Conservation (phyloP, 768 basidiomycete species). For the Paxillus ammoniavirescens region DNA sequence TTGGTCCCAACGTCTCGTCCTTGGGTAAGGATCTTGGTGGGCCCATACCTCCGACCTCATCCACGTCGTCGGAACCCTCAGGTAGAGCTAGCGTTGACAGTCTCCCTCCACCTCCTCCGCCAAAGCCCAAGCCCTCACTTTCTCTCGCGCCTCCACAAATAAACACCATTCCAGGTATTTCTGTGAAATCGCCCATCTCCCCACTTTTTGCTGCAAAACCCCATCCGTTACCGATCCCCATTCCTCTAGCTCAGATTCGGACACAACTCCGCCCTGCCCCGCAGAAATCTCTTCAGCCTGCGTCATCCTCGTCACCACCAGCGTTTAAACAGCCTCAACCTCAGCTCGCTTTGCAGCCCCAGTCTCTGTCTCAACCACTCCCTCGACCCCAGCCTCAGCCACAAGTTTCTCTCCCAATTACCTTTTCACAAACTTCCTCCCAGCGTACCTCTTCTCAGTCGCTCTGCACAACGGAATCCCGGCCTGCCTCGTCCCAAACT, state of each 20-base stretch:
- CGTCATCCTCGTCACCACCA: slow-evolving; percentile 23
- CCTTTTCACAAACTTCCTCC: slow-evolving; percentile 2
- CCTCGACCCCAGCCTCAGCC: not conserved
- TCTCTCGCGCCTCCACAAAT: slow-evolving; percentile 16
- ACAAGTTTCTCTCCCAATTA: not conserved
- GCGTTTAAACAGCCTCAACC: slow-evolving; percentile 17
- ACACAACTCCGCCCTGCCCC: slow-evolving; percentile 29
- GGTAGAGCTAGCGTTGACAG: slow-evolving; percentile 11
- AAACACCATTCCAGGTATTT: slow-evolving; percentile 21
- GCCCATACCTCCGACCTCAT: not conserved
- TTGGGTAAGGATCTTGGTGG: slow-evolving; percentile 10
- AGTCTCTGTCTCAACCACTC: slow-evolving; percentile 9
- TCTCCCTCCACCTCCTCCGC: slow-evolving; percentile 20
- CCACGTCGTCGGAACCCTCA: slow-evolving; percentile 6
- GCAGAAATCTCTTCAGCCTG: slow-evolving; percentile 17
- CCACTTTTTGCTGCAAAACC: slow-evolving; percentile 23
- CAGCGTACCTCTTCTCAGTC: slow-evolving; percentile 1
- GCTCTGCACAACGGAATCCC: slow-evolving; percentile 6
- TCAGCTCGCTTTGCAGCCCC: slow-evolving; percentile 12
- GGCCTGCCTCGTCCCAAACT: slow-evolving; percentile 18
- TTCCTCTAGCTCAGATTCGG: slow-evolving; percentile 26
- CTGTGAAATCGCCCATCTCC: slow-evolving; percentile 23
- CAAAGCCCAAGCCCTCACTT: slow-evolving; percentile 16
- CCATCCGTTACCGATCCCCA: slow-evolving; percentile 25
- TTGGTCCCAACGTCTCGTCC: slow-evolving; percentile 8